A percentile compares a stretch with the other conserved stretches of the same genome.
phyloP scores from a whole-genome alignment of 176 grass and related monocot species.

The Lolium multiflorum region DNA sequence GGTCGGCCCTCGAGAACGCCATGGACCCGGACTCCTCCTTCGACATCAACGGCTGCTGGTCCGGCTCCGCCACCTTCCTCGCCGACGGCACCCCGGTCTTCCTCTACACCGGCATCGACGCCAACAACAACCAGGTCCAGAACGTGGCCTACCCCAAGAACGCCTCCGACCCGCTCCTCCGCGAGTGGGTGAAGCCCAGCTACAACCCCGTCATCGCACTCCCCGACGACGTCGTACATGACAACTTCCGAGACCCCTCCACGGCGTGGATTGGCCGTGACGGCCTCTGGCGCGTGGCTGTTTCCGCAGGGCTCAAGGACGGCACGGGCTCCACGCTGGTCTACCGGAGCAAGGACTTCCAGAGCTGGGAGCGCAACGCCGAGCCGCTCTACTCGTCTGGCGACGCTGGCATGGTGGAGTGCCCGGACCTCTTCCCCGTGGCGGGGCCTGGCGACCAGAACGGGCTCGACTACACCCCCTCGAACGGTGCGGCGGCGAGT shows the following conservation, averaged over 20 bases:
- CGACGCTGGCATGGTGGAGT: constrained; percentile 7
- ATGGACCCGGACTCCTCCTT: constrained; percentile 23
- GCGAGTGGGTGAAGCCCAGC: constrained; percentile 64
- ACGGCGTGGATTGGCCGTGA: constrained; percentile 75
- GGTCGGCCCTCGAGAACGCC: constrained; percentile 50
- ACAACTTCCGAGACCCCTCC: constrained; percentile 67
- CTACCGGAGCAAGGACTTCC: neutral
- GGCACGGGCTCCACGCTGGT: neutral
- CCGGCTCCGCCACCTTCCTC: constrained; percentile 75
- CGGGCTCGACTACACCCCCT: constrained; percentile 56
- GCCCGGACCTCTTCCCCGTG: constrained; percentile 38
- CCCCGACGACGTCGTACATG: constrained; percentile 37
- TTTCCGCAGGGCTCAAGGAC: constrained; percentile 46
- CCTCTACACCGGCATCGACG: constrained; percentile 71
- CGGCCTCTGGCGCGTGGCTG: constrained; percentile 56
- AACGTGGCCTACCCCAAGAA: constrained; percentile 71
- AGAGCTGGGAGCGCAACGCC: neutral
- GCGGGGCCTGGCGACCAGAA: neutral
- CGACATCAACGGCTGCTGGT: constrained; percentile 73
- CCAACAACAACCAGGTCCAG: constrained; percentile 48
- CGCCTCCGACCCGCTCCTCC: constrained; percentile 57
- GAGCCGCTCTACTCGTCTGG: neutral
- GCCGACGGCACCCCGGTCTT: constrained; percentile 51
- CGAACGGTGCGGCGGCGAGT: constrained; percentile 15
- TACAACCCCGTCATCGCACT: constrained; percentile 75